Evolutionary conservation across 2,329 filamentous ascomycete species (phyloP).

Genomic region (Colletotrichum sp.): DNA sequence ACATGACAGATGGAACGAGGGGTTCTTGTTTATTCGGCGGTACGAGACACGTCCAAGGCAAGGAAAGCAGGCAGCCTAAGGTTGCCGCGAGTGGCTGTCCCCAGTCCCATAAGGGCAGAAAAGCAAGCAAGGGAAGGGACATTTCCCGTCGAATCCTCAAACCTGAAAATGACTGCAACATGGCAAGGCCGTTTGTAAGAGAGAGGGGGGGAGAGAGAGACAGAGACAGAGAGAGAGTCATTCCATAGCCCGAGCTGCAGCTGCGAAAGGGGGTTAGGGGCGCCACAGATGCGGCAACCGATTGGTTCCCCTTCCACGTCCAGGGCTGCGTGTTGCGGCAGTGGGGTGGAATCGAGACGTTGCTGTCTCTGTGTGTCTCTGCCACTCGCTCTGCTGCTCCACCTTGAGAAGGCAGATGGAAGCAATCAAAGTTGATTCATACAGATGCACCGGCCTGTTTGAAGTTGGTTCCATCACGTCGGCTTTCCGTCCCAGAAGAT

Average conservation of each 20-base stretch:
- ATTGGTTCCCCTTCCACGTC: slow-evolving; percentile 5
- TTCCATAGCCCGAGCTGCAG: slow-evolving; percentile 3
- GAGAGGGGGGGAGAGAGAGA: no score
- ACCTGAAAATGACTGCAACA: not conserved
- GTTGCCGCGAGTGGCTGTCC: not conserved
- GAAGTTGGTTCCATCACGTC: not conserved
- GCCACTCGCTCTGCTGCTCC: not conserved
- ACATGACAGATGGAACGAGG: not conserved
- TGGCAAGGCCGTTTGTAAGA: not conserved
- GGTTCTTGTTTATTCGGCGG: not conserved
- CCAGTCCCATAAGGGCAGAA: not conserved
- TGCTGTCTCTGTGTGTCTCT: not conserved
- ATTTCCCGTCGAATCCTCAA: not conserved
- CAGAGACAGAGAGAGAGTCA: not conserved
- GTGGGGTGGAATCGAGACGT: not conserved
- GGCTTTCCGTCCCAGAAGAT: not conserved
- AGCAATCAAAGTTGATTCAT: not conserved
- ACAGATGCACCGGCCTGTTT: not conserved
- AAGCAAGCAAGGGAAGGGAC: not conserved
- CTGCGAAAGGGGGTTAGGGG: not conserved
- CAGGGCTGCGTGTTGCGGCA: not conserved
- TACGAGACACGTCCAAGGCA: not conserved
- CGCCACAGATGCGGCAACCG: not conserved
- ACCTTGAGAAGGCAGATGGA: not conserved
- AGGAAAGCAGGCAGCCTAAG: not conserved